Evolutionary conservation across 164 flowering plant genomes (phyloP), one percentile per base, ranked within the genome.

Genomic region (Amborella trichopoda): DNA sequence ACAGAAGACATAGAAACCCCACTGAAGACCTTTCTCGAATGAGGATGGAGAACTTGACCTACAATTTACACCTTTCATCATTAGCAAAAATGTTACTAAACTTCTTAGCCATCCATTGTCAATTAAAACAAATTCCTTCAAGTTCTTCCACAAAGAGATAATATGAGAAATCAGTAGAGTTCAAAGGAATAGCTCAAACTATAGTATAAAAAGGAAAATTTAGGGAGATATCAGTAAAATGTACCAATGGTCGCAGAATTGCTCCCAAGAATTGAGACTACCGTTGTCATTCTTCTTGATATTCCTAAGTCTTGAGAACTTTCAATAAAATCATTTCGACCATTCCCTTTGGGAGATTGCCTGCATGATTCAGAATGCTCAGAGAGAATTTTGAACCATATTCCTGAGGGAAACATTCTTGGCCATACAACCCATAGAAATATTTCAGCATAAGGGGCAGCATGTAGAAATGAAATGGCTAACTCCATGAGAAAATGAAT

Each of bases 321-420:
- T 13, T 25, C 44, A 28, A 13, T 48, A 11, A 36, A 43, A 46
- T 43, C 48, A 44, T 61, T 44, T 40, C 52, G 12, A 23, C 44
- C 40, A 52, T 40, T 20, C 17, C 21, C 23, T 43, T 55, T 54
- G 26, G 38, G 28, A 41, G 40, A 16, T 26, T 17, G 24, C 11
- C 16, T 50, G 25, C 22, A 26, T 49, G 48, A 53, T 21, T 53
- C 12, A 28, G 61, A 49, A 60, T 41, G 53, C 59, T 52, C 63
- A 17, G 61, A 43, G 23, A 62, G 3, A 33, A 79, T 58, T 41
- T 93, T 71, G 47, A 88, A 73, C 97, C 95, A 88, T 52, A 85
- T 63, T 37, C 99, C 99, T 64, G 73, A 68, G 3, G 99, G 95
- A 63, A 88, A 88, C 64, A 91, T 77, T 59, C 61, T 64, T 16